phyloP scores from a whole-genome alignment of 2,329 filamentous ascomycete species.

The Aspergillus tamarii region DNA sequence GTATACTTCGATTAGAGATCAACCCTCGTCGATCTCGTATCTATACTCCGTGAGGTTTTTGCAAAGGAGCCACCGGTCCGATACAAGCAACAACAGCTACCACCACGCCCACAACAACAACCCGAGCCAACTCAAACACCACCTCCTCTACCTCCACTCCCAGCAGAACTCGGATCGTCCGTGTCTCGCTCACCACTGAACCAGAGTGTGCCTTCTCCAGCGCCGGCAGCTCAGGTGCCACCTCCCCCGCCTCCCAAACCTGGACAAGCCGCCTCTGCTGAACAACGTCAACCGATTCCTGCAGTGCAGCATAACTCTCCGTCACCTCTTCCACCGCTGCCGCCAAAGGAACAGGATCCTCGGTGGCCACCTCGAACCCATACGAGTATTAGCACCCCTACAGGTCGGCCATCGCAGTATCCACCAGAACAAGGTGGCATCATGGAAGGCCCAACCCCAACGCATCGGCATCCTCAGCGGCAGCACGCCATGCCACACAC shows the following conservation, averaged over 20 bases:
- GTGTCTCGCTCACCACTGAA: conserved; percentile 37
- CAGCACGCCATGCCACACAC: conserved; percentile 19
- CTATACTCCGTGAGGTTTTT: conserved; percentile 82
- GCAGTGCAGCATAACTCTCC: conserved; percentile 34
- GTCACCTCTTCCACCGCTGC: conserved; percentile 43
- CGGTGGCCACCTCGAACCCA: conserved; percentile 23
- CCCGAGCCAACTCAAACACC: conserved; percentile 48
- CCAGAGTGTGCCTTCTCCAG: conserved; percentile 18
- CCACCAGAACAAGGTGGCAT: conserved; percentile 33
- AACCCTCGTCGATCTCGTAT: conserved; percentile 78
- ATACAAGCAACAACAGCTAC: conserved; percentile 59
- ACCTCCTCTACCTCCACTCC: conserved; percentile 73
- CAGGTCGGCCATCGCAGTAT: conserved; percentile 28
- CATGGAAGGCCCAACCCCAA: conserved; percentile 14
- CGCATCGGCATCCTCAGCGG: conserved; percentile 19
- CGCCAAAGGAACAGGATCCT: conserved; percentile 34
- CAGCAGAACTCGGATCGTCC: conserved; percentile 60
- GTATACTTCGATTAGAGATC: conserved; percentile 63
- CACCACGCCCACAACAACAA: conserved; percentile 39
- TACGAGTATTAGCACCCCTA: conserved; percentile 12
- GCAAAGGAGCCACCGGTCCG: conserved; percentile 93
- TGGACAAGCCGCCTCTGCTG: conserved; percentile 25
- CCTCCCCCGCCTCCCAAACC: conserved; percentile 45
- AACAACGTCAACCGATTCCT: conserved; percentile 21
- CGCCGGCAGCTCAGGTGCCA: conserved; percentile 25